phyloP scores from a whole-genome alignment of 805 yeast species.

The Wickerhamiella sergipiensis region DNA sequence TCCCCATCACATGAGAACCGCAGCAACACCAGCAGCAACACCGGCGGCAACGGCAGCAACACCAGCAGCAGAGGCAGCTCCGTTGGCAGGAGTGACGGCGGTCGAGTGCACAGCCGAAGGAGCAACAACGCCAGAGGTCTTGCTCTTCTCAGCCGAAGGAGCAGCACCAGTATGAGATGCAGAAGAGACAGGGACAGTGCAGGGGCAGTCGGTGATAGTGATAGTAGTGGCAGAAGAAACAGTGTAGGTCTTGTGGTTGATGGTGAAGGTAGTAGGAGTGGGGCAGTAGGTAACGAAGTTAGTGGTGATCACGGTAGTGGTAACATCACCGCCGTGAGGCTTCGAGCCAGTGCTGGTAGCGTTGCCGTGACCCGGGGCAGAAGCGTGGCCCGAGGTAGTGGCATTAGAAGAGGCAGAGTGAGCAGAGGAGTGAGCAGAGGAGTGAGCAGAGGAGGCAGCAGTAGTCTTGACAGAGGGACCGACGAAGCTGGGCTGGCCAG shows the following conservation, averaged over 20 bases:
- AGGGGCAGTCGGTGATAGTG: neutral
- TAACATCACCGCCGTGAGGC: neutral
- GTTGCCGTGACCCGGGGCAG: neutral
- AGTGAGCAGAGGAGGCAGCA: neutral
- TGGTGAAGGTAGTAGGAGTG: conserved; percentile 11
- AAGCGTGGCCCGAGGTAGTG: neutral
- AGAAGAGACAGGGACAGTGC: neutral
- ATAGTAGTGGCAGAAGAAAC: neutral
- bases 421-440: neutral
- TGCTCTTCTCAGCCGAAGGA: neutral
- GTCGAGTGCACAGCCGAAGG: neutral
- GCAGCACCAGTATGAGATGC: neutral
- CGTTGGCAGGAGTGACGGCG: neutral
- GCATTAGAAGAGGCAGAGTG: neutral
- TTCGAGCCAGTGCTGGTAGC: neutral
- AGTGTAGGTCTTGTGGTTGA: neutral
- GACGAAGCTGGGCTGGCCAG: too few species aligned
- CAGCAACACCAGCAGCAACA: too few species aligned
- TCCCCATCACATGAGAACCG: too few species aligned
- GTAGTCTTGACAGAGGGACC: neutral
- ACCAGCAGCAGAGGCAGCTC: neutral
- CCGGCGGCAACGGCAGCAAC: neutral
- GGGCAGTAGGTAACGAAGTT: neutral
- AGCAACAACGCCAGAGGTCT: neutral
- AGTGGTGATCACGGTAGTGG: neutral